A percentile compares a stretch with the other conserved stretches of the same genome.
Evolutionary conservation across 306 rosid species (phyloP).

Genomic region (Boehmeria nivea): DNA sequence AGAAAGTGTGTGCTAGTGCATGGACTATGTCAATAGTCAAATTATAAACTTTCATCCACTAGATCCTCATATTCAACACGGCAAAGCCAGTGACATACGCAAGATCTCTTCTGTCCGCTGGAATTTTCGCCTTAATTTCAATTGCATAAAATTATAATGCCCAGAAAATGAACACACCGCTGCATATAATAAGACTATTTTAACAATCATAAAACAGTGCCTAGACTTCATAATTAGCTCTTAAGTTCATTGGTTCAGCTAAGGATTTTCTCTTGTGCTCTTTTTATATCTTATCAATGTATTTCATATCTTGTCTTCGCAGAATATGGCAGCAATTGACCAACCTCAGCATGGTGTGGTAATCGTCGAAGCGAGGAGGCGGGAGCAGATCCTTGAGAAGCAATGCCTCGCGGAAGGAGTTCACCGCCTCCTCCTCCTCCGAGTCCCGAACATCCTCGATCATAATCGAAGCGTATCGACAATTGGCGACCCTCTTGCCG

Average conservation of each 20-base stretch:
- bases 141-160: too few relatives aligned
- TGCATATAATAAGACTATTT: too few relatives aligned
- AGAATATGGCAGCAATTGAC: neutral
- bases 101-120: too few relatives aligned
- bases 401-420: slow-evolving; percentile 53
- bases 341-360: slow-evolving; percentile 87
- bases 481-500: slow-evolving; percentile 61
- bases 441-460: slow-evolving; percentile 92
- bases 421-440: slow-evolving; percentile 76
- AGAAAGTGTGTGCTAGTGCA: too few relatives aligned
- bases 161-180: too few relatives aligned
- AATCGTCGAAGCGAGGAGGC: slow-evolving; percentile 62
- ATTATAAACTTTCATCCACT: too few relatives aligned
- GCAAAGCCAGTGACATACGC: too few relatives aligned
- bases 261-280: neutral
- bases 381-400: slow-evolving; percentile 65
- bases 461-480: slow-evolving; percentile 51
- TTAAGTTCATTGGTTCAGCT: neutral
- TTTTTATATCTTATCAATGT: neutral
- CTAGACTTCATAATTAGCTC: too few relatives aligned
- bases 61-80: too few relatives aligned
- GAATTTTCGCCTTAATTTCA: neutral
- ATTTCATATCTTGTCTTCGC: neutral
- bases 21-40: too few relatives aligned
- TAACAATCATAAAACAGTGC: too few relatives aligned